Percentiles rank a stretch among this genome's conserved stretches.
Conservation (phyloP, 805 yeast genomes). For the Kodamaea hsintzibuensis region DNA sequence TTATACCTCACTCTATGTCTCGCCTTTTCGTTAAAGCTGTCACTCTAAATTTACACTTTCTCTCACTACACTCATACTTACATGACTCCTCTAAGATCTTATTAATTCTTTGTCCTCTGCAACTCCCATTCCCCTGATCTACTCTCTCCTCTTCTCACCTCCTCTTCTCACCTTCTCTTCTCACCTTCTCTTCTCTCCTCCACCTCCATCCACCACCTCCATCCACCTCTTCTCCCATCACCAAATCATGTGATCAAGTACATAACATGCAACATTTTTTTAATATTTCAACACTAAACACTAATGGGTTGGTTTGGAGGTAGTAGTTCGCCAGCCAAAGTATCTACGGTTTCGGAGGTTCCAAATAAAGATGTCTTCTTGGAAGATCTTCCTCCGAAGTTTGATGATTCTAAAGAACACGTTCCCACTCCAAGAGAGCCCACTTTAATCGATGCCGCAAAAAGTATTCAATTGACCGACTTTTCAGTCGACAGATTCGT, state of each 20-base stretch:
- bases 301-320: conserved; percentile 47
- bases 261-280: conserved; percentile 1
- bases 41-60: too few relatives aligned
- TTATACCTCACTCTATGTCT: too few relatives aligned
- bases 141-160: too few relatives aligned
- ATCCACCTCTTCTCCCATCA: neutral
- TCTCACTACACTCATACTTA: too few relatives aligned
- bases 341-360: conserved; percentile 35
- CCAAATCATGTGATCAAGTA: neutral
- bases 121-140: too few relatives aligned
- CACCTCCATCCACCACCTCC: neutral
- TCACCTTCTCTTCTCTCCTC: too few relatives aligned
- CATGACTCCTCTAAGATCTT: too few relatives aligned
- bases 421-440: conserved; percentile 9
- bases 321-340: conserved; percentile 31
- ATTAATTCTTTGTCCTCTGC: too few relatives aligned
- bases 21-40: too few relatives aligned
- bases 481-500: conserved; percentile 52
- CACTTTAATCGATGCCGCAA: conserved; percentile 40
- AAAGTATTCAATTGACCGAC: conserved; percentile 47
- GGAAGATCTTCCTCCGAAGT: conserved; percentile 56
- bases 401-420: conserved; percentile 29
- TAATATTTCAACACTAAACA: neutral
- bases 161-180: too few relatives aligned
- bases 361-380: conserved; percentile 30